Percentiles rank a stretch among this genome's conserved stretches.
phyloP scores from a whole-genome alignment of 148 eudicot genomes.

The Oxyria digyna region DNA sequence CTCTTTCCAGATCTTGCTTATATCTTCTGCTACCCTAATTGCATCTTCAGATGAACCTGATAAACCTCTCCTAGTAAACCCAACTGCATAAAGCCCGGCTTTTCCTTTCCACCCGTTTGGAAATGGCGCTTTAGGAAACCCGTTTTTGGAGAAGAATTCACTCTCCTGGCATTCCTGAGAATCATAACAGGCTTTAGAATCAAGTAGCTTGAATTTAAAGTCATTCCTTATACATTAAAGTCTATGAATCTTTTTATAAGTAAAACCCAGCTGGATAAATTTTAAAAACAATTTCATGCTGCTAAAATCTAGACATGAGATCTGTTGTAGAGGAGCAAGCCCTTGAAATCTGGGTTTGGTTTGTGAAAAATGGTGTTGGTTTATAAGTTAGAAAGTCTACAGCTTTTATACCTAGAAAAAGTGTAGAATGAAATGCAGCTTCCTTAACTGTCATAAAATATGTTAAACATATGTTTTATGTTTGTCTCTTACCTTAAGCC shows the following conservation, averaged over 20 bases:
- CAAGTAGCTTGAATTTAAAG: background rate
- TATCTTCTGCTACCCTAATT: constrained; percentile 60
- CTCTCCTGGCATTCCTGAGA: constrained; percentile 39
- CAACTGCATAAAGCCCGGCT: constrained; percentile 70
- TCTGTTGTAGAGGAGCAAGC: constrained; percentile 11
- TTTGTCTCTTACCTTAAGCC: constrained; percentile 57
- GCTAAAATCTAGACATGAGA: constrained; percentile 15
- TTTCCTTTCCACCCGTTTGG: constrained; percentile 91
- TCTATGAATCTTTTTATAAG: background rate
- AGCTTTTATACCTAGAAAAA: background rate
- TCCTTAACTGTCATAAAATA: constrained; percentile 42
- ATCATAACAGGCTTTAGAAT: constrained; percentile 24
- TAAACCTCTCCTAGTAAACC: constrained; percentile 73
- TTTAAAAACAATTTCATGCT: background rate
- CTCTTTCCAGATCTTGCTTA: constrained; percentile 58
- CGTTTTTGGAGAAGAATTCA: constrained; percentile 56
- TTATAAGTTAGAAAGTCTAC: background rate
- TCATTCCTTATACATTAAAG: too few species aligned
- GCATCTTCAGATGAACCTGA: constrained; percentile 86
- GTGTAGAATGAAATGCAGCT: constrained; percentile 10
- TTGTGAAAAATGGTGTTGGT: too few species aligned
- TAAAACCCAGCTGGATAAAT: background rate
- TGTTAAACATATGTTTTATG: background rate
- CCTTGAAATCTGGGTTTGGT: too few species aligned
- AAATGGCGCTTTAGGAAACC: constrained; percentile 60